phyloP scores from a whole-genome alignment of 306 rosid genomes.

The Malus sieversii region DNA sequence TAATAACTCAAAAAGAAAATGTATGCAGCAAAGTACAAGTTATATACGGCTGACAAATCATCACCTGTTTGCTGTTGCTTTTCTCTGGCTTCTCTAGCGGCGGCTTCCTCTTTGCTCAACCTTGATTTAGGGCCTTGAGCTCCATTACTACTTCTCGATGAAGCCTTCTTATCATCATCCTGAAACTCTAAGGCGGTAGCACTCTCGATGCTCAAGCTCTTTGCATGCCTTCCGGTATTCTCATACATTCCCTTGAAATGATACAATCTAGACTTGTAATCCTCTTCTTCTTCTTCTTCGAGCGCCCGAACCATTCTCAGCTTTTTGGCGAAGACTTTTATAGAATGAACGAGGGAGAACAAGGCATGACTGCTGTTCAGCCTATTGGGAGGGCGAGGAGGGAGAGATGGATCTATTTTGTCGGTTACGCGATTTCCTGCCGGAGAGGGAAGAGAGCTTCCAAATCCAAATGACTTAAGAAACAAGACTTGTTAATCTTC shows the following conservation, averaged over 20 bases:
- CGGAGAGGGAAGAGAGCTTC: slow-evolving; percentile 8
- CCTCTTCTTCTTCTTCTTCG: slow-evolving; percentile 27
- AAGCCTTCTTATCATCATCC: slow-evolving; percentile 25
- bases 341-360: slow-evolving; percentile 6
- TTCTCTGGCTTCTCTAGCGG: slow-evolving; percentile 46
- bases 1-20: not conserved
- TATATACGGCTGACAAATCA: not conserved
- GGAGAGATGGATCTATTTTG: slow-evolving; percentile 11
- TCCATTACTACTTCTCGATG: slow-evolving; percentile 35
- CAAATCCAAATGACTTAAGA: slow-evolving; percentile 21
- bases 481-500: not conserved
- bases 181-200: slow-evolving; percentile 17
- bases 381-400: not conserved
- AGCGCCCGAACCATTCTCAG: slow-evolving; percentile 24
- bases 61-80: slow-evolving; percentile 39
- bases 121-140: slow-evolving; percentile 30
- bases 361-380: slow-evolving; percentile 3
- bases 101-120: slow-evolving; percentile 37
- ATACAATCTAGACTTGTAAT: slow-evolving; percentile 18
- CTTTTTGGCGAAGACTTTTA: slow-evolving; percentile 15
- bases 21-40: not conserved
- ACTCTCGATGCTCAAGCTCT: slow-evolving; percentile 63
- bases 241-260: slow-evolving; percentile 26
- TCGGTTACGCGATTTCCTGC: slow-evolving; percentile 3
- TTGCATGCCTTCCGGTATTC: slow-evolving; percentile 41